phyloP scores from a whole-genome alignment of 768 basidiomycete genomes.

The Hebeloma cylindrosporum region DNA sequence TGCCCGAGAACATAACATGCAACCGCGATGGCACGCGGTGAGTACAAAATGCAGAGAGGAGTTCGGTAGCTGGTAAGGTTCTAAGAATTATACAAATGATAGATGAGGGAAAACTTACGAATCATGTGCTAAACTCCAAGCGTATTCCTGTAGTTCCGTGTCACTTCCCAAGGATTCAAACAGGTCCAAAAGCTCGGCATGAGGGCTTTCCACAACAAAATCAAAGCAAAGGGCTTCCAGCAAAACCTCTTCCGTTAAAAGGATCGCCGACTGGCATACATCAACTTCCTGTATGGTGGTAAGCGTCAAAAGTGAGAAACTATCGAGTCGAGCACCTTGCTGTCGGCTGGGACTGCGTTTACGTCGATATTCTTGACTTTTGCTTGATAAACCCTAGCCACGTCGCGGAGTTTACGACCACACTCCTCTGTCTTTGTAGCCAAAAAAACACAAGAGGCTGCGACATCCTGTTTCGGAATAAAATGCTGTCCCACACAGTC shows the following conservation, averaged over 20 bases:
- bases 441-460: constrained; percentile 83
- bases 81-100: constrained; percentile 8
- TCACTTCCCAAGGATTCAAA: constrained; percentile 57
- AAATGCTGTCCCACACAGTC: constrained; percentile 11
- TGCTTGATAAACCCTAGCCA: constrained; percentile 71
- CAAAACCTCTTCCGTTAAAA: constrained; percentile 74
- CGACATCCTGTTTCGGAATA: constrained; percentile 59
- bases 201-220: constrained; percentile 75
- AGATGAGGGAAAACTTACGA: constrained; percentile 51
- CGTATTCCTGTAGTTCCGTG: constrained; percentile 60
- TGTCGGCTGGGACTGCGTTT: constrained; percentile 57
- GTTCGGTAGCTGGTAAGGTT: constrained; percentile 65
- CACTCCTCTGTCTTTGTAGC: constrained; percentile 94
- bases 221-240: constrained; percentile 87
- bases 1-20: constrained; percentile 81
- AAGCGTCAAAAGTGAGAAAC: constrained; percentile 6
- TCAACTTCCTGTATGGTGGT: constrained; percentile 63
- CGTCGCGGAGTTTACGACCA: constrained; percentile 82
- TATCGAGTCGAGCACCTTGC: constrained; percentile 47
- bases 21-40: constrained; percentile 69
- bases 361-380: constrained; percentile 62
- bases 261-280: constrained; percentile 63
- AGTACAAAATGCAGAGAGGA: constrained; percentile 71
- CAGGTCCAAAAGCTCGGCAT: constrained; percentile 71
- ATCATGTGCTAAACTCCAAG: constrained; percentile 87